Evolutionary conservation across 495 filamentous ascomycete genomes (phyloP).

Genomic region (Trypethelium eluteriae): DNA sequence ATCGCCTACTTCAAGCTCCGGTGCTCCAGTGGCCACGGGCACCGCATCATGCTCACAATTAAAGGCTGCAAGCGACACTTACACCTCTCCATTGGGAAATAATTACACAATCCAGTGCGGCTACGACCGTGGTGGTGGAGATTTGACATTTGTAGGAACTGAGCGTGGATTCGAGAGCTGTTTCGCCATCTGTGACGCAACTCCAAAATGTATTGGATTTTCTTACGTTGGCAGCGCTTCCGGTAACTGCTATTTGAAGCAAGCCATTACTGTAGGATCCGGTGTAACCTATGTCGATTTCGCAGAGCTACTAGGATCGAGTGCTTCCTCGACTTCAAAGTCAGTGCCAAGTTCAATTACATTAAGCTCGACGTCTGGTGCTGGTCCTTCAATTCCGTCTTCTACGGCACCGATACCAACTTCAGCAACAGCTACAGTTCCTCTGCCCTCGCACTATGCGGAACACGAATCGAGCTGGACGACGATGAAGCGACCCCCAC

Average conservation of each 20-base stretch:
- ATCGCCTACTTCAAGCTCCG: neutral
- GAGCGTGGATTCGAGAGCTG: conserved; percentile 11
- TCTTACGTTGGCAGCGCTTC: conserved; percentile 8
- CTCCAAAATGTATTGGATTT: conserved; percentile 13
- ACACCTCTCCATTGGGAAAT: neutral
- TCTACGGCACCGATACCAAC: neutral
- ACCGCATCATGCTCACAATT: neutral
- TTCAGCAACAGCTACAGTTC: neutral
- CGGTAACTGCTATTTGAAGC: conserved; percentile 15
- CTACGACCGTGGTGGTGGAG: neutral
- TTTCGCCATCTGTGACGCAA: conserved; percentile 14
- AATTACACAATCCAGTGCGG: neutral
- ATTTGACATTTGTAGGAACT: neutral
- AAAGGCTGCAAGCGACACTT: neutral
- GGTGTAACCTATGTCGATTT: neutral
- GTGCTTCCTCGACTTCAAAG: too few relatives aligned
- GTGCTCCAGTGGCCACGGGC: neutral
- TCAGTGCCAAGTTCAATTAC: too few relatives aligned
- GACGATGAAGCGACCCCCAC: neutral
- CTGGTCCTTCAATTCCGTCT: neutral
- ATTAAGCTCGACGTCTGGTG: too few relatives aligned
- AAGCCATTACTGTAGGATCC: neutral
- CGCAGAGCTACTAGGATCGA: neutral
- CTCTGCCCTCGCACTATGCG: neutral
- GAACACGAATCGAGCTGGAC: neutral